These are phyloP conservation scores for Cystobasidium ongulense DNA, from an alignment of 768 basidiomycete genomes.

Conservation along the genomic window DNA sequence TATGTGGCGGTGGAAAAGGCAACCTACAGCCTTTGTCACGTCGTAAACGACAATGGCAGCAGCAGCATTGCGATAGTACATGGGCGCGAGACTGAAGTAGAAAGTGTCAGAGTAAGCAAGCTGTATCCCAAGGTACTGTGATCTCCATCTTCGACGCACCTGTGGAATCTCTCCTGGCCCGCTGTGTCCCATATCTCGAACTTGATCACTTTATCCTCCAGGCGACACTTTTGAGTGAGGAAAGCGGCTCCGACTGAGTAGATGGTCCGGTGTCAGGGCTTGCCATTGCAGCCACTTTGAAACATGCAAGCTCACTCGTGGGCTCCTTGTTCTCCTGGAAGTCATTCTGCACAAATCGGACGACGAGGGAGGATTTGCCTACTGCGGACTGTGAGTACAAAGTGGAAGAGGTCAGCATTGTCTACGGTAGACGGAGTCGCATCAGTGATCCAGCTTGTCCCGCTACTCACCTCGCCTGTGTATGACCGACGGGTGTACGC, in stretches of 20 bases:
- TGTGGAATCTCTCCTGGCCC: slow-evolving; percentile 70
- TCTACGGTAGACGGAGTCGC: background rate
- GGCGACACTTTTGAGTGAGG: slow-evolving; percentile 89
- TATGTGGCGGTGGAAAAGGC: background rate
- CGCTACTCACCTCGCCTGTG: background rate
- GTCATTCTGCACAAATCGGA: slow-evolving; percentile 93
- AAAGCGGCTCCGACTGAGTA: slow-evolving; percentile 62
- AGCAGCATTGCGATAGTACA: slow-evolving; percentile 68
- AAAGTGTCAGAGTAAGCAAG: background rate
- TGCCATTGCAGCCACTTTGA: slow-evolving; percentile 42
- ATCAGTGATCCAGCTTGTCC: background rate
- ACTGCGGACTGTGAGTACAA: slow-evolving; percentile 59
- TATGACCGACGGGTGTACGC: background rate
- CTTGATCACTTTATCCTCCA: slow-evolving; percentile 85
- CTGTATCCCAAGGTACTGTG: slow-evolving; percentile 55
- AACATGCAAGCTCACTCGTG: background rate
- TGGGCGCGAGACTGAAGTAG: slow-evolving; percentile 57
- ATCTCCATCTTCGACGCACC: background rate
- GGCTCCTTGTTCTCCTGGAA: slow-evolving; percentile 67
- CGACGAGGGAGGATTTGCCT: slow-evolving; percentile 80
- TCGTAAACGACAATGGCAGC: slow-evolving; percentile 90
- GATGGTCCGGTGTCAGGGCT: slow-evolving; percentile 10
- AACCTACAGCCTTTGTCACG: slow-evolving; percentile 55
- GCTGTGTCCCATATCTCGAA: slow-evolving; percentile 91
- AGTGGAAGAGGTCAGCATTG: background rate